Evolutionary conservation across 805 yeast genomes (phyloP), one percentile per base, ranked within the genome.

Genomic region (Candida tallmaniae): DNA sequence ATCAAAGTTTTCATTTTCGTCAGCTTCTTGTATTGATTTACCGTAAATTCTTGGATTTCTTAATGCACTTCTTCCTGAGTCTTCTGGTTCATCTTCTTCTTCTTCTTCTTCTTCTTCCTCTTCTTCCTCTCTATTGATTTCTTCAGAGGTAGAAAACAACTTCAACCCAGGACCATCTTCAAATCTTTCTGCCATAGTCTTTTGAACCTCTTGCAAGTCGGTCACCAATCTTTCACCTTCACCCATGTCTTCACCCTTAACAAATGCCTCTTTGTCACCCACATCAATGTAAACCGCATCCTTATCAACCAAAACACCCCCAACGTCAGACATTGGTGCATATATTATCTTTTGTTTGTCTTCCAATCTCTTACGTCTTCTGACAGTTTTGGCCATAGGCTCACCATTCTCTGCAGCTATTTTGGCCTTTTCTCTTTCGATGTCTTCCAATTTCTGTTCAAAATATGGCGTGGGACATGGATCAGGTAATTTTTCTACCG

Each of bases 291-390:
- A 93, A 2, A 93, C 98, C 6, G 98, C 96, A 65, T 93, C 99
- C 54, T 83, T 89, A 63, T 93, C 99, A 41, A 93, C 87, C 45
- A 93, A 68, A 23, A 93, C 95, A 57, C 99, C 99, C 38, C 97
- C 97, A n/a, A 93, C 96, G 60, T 93, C 97, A 30, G 97, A 85
- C 99, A 93, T 93, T 32, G 99, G 99, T 0, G 98, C 99, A 58
- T 94, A 93, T 2, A 93, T 87, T 46, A 87, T 77, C 57, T 89
- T 93, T 55, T 87, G 95, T 48, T 82, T 86, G 52, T 93, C 98
- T 46, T 93, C 97, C 35, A 93, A 74, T 53, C 97, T 76, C 56
- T 87, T 85, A 52, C 97, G 74, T 58, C 96, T 79, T 47, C 73
- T 66, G 2, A 70, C 56, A 2, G 79, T 73, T 21, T 73, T 68